phyloP scores from a whole-genome alignment of 192 early-diverging fungal genomes.

The Dissophora ornata region DNA sequence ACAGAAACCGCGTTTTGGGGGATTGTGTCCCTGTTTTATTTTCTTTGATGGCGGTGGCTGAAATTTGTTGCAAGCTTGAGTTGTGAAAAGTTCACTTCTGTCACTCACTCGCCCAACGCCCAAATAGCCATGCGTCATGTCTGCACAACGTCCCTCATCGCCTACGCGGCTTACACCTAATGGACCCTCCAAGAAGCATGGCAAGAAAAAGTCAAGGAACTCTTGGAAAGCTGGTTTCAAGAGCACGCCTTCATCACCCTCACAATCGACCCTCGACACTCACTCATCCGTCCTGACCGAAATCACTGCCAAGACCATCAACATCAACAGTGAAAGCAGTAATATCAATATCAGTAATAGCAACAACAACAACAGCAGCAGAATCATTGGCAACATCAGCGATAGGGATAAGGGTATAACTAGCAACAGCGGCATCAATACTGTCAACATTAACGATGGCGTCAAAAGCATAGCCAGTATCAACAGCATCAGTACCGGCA shows the following conservation, averaged over 20 bases:
- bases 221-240: constrained; percentile 51
- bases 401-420: not conserved
- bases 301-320: not conserved
- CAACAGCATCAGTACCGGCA: not conserved
- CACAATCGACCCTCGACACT: constrained; percentile 18
- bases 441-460: no score
- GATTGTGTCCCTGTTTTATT: no score
- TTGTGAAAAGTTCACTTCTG: no score
- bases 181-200: constrained; percentile 34
- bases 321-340: not conserved
- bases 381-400: not conserved
- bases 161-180: constrained; percentile 10
- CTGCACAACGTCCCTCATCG: not conserved
- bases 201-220: constrained; percentile 51
- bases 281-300: constrained; percentile 13
- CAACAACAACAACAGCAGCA: not conserved
- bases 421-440: not conserved
- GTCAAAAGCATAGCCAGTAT: not conserved
- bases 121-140: no score
- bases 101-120: no score
- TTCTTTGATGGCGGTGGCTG: no score
- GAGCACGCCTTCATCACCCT: constrained; percentile 42
- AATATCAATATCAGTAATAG: not conserved
- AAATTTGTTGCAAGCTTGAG: no score
- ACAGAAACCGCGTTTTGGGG: no score